Percentiles rank a stretch among this genome's conserved stretches.
Conservation (phyloP, 805 yeast species). For the Yamadazyma phyllophila region DNA sequence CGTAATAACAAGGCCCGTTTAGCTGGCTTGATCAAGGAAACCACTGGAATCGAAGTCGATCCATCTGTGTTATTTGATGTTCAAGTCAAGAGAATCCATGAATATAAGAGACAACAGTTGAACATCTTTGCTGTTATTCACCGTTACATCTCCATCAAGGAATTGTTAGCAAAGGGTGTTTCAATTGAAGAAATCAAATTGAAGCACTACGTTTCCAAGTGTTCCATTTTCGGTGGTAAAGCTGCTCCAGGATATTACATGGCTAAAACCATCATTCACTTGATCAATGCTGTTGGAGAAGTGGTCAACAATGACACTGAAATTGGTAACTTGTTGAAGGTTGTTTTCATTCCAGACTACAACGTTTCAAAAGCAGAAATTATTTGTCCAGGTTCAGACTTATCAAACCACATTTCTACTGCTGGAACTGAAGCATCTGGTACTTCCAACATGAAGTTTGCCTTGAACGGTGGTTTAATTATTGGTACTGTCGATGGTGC, state of each 20-base stretch:
- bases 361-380: slow-evolving; percentile 93
- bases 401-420: slow-evolving; percentile 91
- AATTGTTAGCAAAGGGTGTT: slow-evolving; percentile 51
- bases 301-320: slow-evolving; percentile 79
- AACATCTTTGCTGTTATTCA: slow-evolving; percentile 86
- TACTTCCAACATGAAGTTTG: slow-evolving; percentile 94
- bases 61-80: slow-evolving; percentile 78
- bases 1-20: slow-evolving; percentile 63
- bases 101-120: slow-evolving; percentile 92
- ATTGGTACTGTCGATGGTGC: slow-evolving; percentile 98
- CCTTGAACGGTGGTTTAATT: slow-evolving; percentile 88
- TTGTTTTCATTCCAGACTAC: slow-evolving; percentile 86
- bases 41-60: slow-evolving; percentile 66
- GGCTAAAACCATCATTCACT: slow-evolving; percentile 87
- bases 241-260: slow-evolving; percentile 97
- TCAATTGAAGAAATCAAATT: slow-evolving; percentile 50
- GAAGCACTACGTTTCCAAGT: slow-evolving; percentile 67
- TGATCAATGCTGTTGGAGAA: slow-evolving; percentile 76
- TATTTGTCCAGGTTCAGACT: slow-evolving; percentile 84
- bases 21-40: slow-evolving; percentile 61
- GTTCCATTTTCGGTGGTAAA: slow-evolving; percentile 86
- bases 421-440: slow-evolving; percentile 98
- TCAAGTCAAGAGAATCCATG: slow-evolving; percentile 94
- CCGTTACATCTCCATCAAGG: slow-evolving; percentile 76
- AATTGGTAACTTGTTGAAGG: slow-evolving; percentile 74